Evolutionary conservation across 495 filamentous ascomycete species (phyloP), one percentile per base, ranked within the genome.

Genomic region (Aspergillus sparsus): DNA sequence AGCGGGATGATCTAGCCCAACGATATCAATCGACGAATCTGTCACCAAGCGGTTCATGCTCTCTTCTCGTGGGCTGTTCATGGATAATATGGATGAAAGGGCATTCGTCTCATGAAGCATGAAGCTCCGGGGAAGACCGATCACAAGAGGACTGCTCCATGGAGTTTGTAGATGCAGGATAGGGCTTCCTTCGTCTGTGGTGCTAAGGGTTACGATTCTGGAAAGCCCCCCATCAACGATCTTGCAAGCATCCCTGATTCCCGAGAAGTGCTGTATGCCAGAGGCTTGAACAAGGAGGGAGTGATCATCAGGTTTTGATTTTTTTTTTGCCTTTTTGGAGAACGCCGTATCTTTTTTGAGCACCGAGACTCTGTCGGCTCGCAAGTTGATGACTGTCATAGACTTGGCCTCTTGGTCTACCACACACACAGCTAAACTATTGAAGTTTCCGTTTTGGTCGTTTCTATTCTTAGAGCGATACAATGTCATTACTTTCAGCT

Each of bases 171-270:
- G 66, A 44, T 83, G 87, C 32, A 96, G 71, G 61, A 86, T 81
- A 10, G 83, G 82, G 27, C 81, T 78, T 7, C 86, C 85, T 58
- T 82, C 72, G n/a, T 79, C 80, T 31, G 82, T 82, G 57, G 85
- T 80, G n/a, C 83, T 86, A 16, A 96, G 77, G 27, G 89, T 83
- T 12, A 93, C 72, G 42, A 93, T 84, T 37, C 85, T 83, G 11
- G 88, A 85, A 27, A 86, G 74, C 0, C 79, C 79, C 10, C 87
- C 85, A 72, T 94, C 91, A 5, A 82, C 78, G 54, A 94, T 70
- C 66, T 85, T 89, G 65, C 87, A 89, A 31, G 88, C 89, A 73
- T 94, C 91, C 37, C 86, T 80, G 5, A 93, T 82, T 58, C 84
- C 85, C 21, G 77, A 66, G 13, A 68, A 66, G 63, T 77, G 71